A percentile compares a stretch with the other conserved stretches of the same genome.
Evolutionary conservation across 441 rosid species (phyloP).

Genomic region (Manihot esculenta): DNA sequence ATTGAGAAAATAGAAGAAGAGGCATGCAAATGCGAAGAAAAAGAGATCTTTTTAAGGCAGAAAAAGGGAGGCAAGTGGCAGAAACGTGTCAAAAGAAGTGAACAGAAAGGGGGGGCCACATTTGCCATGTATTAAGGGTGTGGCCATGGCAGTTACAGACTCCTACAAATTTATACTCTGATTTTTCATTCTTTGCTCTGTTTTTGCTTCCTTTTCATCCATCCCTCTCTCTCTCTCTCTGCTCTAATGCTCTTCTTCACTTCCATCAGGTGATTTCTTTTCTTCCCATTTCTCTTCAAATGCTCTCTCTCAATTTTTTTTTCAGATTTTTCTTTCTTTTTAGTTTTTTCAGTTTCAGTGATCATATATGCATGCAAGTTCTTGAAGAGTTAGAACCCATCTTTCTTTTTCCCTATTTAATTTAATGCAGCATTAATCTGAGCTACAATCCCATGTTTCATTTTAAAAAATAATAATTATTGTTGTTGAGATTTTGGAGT

Average conservation of each 20-base stretch:
- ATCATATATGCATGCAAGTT: background rate
- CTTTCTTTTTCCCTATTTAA: background rate
- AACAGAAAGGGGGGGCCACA: conserved; percentile 23
- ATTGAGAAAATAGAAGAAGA: too few species aligned
- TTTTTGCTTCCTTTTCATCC: background rate
- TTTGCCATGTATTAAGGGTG: conserved; percentile 17
- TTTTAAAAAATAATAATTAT: background rate
- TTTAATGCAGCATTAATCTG: background rate
- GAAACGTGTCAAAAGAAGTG: conserved; percentile 36
- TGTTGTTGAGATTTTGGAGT: background rate
- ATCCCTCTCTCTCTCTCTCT: background rate
- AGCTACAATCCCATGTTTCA: background rate
- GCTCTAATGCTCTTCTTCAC: background rate
- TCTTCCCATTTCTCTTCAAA: background rate
- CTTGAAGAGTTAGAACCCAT: background rate
- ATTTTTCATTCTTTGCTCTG: background rate
- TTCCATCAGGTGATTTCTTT: conserved; percentile 1
- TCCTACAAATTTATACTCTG: too few species aligned
- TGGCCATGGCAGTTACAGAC: conserved; percentile 34
- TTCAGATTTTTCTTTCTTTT: too few species aligned
- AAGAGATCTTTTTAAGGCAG: conserved; percentile 13
- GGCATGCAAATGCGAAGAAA: background rate
- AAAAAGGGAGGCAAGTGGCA: conserved; percentile 37
- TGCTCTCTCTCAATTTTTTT: background rate
- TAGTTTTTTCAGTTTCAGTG: background rate